Evolutionary conservation across 768 basidiomycete genomes (phyloP).

Genomic region (Porpolomopsis calyptriformis): DNA sequence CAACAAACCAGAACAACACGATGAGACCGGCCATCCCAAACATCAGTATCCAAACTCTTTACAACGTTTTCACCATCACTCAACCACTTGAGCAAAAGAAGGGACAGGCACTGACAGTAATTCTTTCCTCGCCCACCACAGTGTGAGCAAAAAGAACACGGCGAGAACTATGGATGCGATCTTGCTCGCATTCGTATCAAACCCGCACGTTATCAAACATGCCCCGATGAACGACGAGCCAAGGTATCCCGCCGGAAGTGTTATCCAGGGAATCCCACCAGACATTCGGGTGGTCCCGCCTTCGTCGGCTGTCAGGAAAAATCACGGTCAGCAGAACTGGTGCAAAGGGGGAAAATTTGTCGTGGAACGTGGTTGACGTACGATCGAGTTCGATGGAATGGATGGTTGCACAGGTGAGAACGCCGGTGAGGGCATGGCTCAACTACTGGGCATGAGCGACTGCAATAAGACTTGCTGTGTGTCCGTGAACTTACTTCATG

Average conservation of each 20-base stretch:
- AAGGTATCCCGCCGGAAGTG: constrained; percentile 73
- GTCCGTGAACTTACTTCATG: constrained; percentile 52
- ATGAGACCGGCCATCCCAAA: constrained; percentile 71
- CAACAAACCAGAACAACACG: constrained; percentile 78
- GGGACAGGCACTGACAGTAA: constrained; percentile 42
- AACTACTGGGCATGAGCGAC: constrained; percentile 35
- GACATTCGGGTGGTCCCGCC: constrained; percentile 83
- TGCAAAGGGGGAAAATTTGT: background rate
- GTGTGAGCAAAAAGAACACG: constrained; percentile 75
- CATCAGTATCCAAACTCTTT: constrained; percentile 70
- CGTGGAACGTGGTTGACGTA: too few species aligned
- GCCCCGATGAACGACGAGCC: constrained; percentile 84
- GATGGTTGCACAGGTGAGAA: constrained; percentile 78
- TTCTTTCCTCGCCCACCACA: constrained; percentile 80
- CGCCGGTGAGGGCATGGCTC: constrained; percentile 75
- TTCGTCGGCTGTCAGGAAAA: constrained; percentile 54
- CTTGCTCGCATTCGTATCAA: constrained; percentile 83
- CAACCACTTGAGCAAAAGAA: background rate
- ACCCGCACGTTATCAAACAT: constrained; percentile 76
- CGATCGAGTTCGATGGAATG: constrained; percentile 83
- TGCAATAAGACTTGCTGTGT: background rate
- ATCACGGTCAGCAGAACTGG: constrained; percentile 5
- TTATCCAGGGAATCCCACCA: constrained; percentile 73
- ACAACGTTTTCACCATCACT: background rate
- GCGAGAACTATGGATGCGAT: constrained; percentile 70